Percentiles rank a stretch among this genome's conserved stretches.
phyloP scores from a whole-genome alignment of 2,329 filamentous ascomycete genomes.

The Elsinoe fawcettii region DNA sequence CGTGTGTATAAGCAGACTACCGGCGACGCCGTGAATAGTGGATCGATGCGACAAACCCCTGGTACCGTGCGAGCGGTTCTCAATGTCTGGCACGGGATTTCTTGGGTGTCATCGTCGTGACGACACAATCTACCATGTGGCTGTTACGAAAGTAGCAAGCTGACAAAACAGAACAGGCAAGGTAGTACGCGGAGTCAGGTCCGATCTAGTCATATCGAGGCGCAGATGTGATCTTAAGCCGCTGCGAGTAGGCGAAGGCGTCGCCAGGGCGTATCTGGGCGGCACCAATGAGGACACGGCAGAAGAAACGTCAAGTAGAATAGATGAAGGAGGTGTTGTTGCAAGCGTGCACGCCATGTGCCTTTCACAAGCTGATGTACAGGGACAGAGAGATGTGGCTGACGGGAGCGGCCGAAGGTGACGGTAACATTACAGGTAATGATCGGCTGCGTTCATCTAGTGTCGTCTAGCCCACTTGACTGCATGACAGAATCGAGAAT shows the following conservation, averaged over 20 bases:
- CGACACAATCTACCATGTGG: conserved; percentile 3
- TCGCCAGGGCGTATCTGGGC: neutral
- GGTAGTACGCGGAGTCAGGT: neutral
- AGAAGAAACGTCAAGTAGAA: neutral
- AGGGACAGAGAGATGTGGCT: neutral
- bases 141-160: neutral
- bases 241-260: neutral
- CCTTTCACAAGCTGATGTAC: neutral
- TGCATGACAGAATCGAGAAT: neutral
- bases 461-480: neutral
- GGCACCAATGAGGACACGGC: neutral
- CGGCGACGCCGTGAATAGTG: neutral
- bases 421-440: conserved; percentile 13
- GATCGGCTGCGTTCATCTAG: neutral
- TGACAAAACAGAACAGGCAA: neutral
- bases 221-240: neutral
- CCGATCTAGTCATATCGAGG: neutral
- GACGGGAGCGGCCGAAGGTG: neutral
- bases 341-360: neutral
- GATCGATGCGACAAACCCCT: neutral
- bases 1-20: neutral
- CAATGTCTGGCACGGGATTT: neutral
- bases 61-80: neutral
- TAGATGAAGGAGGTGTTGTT: neutral
- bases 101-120: neutral